Base-by-base conservation (phyloP, 2,329 filamentous ascomycete genomes). In the Ambrosiella beaveri region DNA sequence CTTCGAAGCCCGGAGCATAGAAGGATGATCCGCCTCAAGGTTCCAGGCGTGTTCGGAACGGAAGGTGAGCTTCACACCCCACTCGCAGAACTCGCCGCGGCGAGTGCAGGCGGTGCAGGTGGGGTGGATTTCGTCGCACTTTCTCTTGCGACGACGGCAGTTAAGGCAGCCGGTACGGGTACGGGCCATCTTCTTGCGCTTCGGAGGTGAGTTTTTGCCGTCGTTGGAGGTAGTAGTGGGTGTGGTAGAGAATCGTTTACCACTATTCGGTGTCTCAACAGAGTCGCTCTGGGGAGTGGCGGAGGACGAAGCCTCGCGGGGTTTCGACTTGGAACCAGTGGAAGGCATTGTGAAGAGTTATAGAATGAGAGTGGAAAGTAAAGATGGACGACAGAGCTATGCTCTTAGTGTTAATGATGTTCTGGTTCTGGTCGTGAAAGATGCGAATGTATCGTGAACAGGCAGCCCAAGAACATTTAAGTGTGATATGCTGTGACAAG, bases 71-170 rank as follows among this genome's bases (percentile, higher is more conserved):
- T 67, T 69, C 61, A 71, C 62, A 0, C 69, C 69, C 69, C 69
- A 71, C 66, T 68, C 65, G 47, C 69, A 71, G 0, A 53, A 53
- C 54, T 70, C 67, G 35, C 63, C 63, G 2, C 66, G 64, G 8
- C 68, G 65, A 9, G 63, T 60, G 61, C 69, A 71, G 1, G 67
- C 67, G 12, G 68, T 67, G 49, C 69, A 71, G 1, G 66, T 61
- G 6, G 69, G 69, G 0, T 65, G 67, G 5, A 62, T 62, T 59
- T 71, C 69, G 56, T 71, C 69, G 58, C 69, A 71, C 60, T 70
- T 71, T 47, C 69, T 65, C 65, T 71, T 71, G 63, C 68, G 70
- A 40, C 68, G 67, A 7, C 69, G 68, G 36, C 69, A 71, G 60
- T 70, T 70, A 57, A 70, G 66, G 44, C 69, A 71, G 0, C 69